These are phyloP conservation scores for Fusarium sp. DNA, from an alignment of 2,329 filamentous ascomycete genomes.

Conservation along the genomic window DNA sequence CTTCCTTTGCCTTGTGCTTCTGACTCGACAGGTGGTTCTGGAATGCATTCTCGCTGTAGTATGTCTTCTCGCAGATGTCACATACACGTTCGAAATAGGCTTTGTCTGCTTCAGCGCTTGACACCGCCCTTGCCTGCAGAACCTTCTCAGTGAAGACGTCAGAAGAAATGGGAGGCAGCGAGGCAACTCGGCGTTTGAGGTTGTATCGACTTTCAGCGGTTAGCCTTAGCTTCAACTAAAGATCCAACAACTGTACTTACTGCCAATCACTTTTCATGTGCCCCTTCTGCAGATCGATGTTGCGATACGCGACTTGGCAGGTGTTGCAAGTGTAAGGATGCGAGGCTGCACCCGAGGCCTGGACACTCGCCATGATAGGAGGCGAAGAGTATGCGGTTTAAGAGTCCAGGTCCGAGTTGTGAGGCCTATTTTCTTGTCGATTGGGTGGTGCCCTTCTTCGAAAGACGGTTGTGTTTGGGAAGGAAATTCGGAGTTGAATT, in stretches of 20 bases:
- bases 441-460: not conserved
- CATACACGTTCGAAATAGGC: slow-evolving; percentile 89
- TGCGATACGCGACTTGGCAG: slow-evolving; percentile 95
- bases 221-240: not conserved
- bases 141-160: slow-evolving; percentile 97
- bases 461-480: slow-evolving; percentile 16
- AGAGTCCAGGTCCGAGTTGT: not conserved
- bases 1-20: slow-evolving; percentile 77
- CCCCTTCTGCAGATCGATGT: slow-evolving; percentile 88
- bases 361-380: slow-evolving; percentile 56
- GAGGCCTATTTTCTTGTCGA: not conserved
- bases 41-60: slow-evolving; percentile 96
- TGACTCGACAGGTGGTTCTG: slow-evolving; percentile 91
- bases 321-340: slow-evolving; percentile 99
- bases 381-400: not conserved
- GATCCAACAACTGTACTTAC: slow-evolving; percentile 63
- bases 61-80: slow-evolving; percentile 85
- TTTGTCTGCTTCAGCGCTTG: slow-evolving; percentile 85
- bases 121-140: slow-evolving; percentile 84
- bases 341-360: slow-evolving; percentile 54
- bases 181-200: slow-evolving; percentile 91
- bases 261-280: slow-evolving; percentile 99
- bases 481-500: slow-evolving; percentile 38
- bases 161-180: slow-evolving; percentile 87
- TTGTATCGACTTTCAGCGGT: slow-evolving; percentile 79